Conservation (phyloP, 1,284 basidiomycete genomes). For the Tilletia indica region DNA sequence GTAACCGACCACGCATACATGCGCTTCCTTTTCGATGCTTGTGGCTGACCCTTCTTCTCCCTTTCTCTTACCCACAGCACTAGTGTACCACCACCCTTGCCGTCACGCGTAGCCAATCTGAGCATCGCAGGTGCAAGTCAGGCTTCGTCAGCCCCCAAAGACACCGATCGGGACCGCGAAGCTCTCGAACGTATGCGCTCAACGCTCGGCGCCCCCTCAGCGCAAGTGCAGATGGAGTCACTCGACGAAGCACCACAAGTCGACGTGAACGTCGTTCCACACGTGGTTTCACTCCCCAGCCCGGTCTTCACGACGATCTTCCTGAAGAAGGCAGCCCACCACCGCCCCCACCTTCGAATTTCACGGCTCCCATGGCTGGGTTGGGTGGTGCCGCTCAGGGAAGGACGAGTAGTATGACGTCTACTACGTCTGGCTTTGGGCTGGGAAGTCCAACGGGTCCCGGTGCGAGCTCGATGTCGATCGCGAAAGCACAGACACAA, state of each 20-base stretch:
- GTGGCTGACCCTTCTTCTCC: background rate
- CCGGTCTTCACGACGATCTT: slow-evolving; percentile 55
- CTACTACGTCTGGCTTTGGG: slow-evolving; percentile 26
- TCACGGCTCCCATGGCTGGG: slow-evolving; percentile 5
- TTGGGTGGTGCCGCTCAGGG: background rate
- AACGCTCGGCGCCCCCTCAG: slow-evolving; percentile 51
- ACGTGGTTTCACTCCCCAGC: slow-evolving; percentile 2
- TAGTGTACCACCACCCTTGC: background rate
- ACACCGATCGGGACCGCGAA: slow-evolving; percentile 58
- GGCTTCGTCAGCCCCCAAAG: background rate
- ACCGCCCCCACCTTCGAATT: background rate
- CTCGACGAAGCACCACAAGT: slow-evolving; percentile 55
- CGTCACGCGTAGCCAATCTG: background rate
- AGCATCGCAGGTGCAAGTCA: background rate
- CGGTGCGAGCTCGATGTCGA: background rate
- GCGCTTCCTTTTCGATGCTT: background rate
- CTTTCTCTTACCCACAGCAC: background rate
- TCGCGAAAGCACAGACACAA: background rate
- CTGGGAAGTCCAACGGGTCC: background rate
- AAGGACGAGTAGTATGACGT: slow-evolving; percentile 40
- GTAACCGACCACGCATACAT: background rate
- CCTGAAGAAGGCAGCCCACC: slow-evolving; percentile 17
- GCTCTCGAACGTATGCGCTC: slow-evolving; percentile 61
- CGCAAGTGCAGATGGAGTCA: slow-evolving; percentile 20
- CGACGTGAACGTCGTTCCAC: slow-evolving; percentile 57